Percentiles rank a stretch among this genome's conserved stretches.
Evolutionary conservation across 2,329 filamentous ascomycete species (phyloP).

Genomic region (Ophiobolus disseminans): DNA sequence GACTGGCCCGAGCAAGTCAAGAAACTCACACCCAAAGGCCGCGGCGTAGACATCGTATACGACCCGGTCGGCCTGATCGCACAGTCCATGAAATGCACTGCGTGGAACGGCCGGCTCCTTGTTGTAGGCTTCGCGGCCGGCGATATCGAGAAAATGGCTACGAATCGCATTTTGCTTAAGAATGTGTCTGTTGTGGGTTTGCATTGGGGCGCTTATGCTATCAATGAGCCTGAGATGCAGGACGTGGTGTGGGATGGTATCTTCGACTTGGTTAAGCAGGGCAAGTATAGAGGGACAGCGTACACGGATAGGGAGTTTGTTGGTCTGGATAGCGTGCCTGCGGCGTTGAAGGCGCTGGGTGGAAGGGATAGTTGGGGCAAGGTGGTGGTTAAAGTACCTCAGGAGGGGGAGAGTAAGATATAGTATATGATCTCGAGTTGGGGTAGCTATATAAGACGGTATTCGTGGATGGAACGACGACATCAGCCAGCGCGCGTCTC

Average conservation of each 20-base stretch:
- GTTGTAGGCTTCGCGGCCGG: slow-evolving; percentile 90
- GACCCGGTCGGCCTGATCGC: slow-evolving; percentile 93
- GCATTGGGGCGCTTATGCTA: slow-evolving; percentile 87
- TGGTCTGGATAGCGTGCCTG: slow-evolving; percentile 79
- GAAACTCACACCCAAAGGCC: slow-evolving; percentile 74
- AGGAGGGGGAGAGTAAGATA: slow-evolving; percentile 54
- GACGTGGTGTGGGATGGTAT: slow-evolving; percentile 81
- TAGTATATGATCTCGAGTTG: too few species aligned
- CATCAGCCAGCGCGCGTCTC: too few species aligned
- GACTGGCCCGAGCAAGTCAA: slow-evolving; percentile 74
- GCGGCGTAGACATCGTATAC: slow-evolving; percentile 90
- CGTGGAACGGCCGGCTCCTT: slow-evolving; percentile 89
- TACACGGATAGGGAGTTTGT: slow-evolving; percentile 84
- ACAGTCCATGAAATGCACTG: slow-evolving; percentile 85
- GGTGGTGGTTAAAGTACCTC: slow-evolving; percentile 86
- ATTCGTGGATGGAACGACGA: too few species aligned
- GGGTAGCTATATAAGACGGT: too few species aligned
- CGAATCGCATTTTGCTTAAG: slow-evolving; percentile 92
- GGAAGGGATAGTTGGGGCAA: slow-evolving; percentile 92
- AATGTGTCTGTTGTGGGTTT: slow-evolving; percentile 90
- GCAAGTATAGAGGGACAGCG: slow-evolving; percentile 81
- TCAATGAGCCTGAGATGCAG: slow-evolving; percentile 74
- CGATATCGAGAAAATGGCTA: slow-evolving; percentile 86
- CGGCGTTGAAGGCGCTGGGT: slow-evolving; percentile 78
- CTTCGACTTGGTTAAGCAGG: slow-evolving; percentile 75